Evolutionary conservation across 352 stramenopile species (phyloP), one percentile per base, ranked within the genome.

Genomic region (Phytophthora sojae): DNA sequence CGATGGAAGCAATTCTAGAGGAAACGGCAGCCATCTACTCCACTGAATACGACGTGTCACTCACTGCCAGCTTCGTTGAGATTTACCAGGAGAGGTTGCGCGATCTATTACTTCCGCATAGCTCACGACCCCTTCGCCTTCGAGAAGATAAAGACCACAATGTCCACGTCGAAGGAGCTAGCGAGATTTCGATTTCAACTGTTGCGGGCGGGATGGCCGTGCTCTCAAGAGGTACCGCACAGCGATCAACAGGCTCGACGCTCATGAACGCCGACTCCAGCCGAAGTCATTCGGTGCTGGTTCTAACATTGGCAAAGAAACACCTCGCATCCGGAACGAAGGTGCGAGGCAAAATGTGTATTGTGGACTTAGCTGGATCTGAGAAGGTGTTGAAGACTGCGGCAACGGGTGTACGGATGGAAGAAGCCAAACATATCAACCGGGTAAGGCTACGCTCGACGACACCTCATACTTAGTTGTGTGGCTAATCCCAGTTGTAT

Each of bases 371-470:
- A 32, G 86, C 86, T n/a, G 85, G 86, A 4, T 93, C 85, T 0
- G 86, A 94, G 61, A 86, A 89, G 32, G 61, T 76, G 15, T 75
- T 81, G 42, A 94, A 91, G 69, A 90, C 75, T 0, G 61, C 58
- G 6, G 80, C 76, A 8, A 85, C 61, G n/a, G 86, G 81, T 21
- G 71, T 76, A 26, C 70, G 83, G 8, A 78, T 94, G 35, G 81
- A 93, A 14, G 85, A 94, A 71, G 83, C 83, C 54, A 93, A 93
- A 64, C 57, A 90, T 65, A 94, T 94, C 64, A 94, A 93, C 57
- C 75, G 76, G 26, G 86, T 90, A 69, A 54, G 32, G 32, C 32
- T 39, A 39, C 21, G 21, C 21, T 21, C 21, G 21, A 21, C 21
- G 21, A 21, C 21, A 21, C 21, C 21, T 21, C 21, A 21, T 21